phyloP scores from a whole-genome alignment of 768 basidiomycete species.

The Mycena albidolilacea region DNA sequence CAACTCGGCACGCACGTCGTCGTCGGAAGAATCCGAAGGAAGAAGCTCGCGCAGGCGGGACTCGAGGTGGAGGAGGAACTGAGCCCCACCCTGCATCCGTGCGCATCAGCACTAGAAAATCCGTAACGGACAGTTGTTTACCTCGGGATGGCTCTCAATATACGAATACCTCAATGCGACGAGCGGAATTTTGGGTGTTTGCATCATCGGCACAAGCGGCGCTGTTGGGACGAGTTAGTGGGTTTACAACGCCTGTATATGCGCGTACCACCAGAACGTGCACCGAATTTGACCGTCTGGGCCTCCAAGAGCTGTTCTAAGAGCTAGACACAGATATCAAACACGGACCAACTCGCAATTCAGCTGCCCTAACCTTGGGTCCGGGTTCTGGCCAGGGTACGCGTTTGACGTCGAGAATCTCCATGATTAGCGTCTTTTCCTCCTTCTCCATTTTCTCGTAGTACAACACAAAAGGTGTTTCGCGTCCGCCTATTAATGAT shows the following conservation, averaged over 20 bases:
- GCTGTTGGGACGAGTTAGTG: constrained; percentile 17
- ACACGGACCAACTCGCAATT: neutral
- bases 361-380: constrained; percentile 25
- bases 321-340: constrained; percentile 16
- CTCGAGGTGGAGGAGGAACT: constrained; percentile 40
- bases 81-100: constrained; percentile 35
- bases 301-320: constrained; percentile 28
- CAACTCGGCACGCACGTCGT: constrained; percentile 35
- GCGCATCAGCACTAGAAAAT: neutral
- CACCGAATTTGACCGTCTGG: constrained; percentile 40
- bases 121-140: neutral
- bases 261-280: constrained; percentile 29
- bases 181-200: constrained; percentile 41
- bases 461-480: constrained; percentile 32
- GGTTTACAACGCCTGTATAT: neutral
- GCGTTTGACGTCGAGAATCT: constrained; percentile 41
- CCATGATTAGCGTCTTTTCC: constrained; percentile 34
- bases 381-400: constrained; percentile 39
- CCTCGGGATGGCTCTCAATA: constrained; percentile 40
- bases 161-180: constrained; percentile 41
- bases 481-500: constrained; percentile 22
- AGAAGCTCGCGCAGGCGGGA: constrained; percentile 35
- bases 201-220: constrained; percentile 42
- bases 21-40: constrained; percentile 24
- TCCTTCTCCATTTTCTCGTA: neutral